Evolutionary conservation across 768 basidiomycete genomes (phyloP), one percentile per base, ranked within the genome.

Genomic region (Rhizopogon vesiculosus): DNA sequence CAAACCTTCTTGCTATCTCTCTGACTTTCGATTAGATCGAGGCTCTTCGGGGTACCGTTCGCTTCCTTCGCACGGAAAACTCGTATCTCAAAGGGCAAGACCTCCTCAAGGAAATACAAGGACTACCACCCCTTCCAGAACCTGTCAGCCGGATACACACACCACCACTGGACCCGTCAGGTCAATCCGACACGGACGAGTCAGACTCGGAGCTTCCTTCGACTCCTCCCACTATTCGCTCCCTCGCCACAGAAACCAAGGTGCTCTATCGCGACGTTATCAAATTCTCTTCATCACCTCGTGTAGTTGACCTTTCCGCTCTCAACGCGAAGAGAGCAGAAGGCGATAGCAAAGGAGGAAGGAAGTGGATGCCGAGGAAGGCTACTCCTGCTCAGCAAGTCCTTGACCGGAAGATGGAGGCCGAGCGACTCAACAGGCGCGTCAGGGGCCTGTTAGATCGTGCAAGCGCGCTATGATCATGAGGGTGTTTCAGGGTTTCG

Each of bases 51-150:
- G 86, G 88, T 5, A 91, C 95, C 0, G 84, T 98, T 29, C 85
- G 92, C 18, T 98, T 90, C 83, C 77, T 99, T n/a, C 85, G 95
- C 22, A 85, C 80, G 38, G 95, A 98, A 71, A 98, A 98, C 67
- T 82, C 91, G 2, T 93, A 91, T 66, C 85, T 98, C 72, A 94
- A 90, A 66, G 92, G 93, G 2, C 91, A 93, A 69, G 93, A 95
- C 63, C 80, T 98, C 0, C 83, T 98, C 56, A 79, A 81, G 51
- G 90, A 93, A 62, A 85, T 98, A 54, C 83, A 88, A 59, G 65
- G 83, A 6, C 77, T 98, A 0, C 89, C 89, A 16, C 75, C 76
- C 0, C 81, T 91, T n/a, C 74, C 79, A 4, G 75, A 75, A 48
- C 77, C 78, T 10, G 57, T 76, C 56, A 66, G 69, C 39, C 74